Evolutionary conservation across 2,329 filamentous ascomycete species (phyloP), one percentile per base, ranked within the genome.

Genomic region (Purpureocillium takamizusanense): DNA sequence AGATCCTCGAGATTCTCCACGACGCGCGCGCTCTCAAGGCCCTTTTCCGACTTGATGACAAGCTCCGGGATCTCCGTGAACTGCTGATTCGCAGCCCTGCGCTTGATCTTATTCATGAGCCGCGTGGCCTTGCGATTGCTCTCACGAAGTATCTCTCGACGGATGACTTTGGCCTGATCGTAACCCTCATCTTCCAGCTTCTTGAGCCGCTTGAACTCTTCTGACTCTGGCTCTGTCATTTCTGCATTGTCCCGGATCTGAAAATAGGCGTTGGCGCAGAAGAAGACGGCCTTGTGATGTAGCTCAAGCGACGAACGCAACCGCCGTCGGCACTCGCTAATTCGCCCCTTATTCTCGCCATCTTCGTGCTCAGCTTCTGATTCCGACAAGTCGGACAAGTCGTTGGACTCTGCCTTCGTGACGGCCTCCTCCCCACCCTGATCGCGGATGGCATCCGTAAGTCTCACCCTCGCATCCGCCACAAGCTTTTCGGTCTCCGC

Each of bases 221-320:
- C 76, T 0, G 84, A 86, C 5, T 78, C 77, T 1, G 81, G 76
- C 16, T 65, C 54, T 0, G 81, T 87, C 49, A 81, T 63, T 2
- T 74, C 67, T 33, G 74, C 58, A 40, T 89, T 76, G 1, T 77
- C 75, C 53, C 89, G 92, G 44, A 94, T 83, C 52, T 95, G 86
- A 53, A 80, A 95, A 48, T 81, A 81, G 0, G 81, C 83, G 48
- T 88, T 95, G 12, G 82, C 87, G 18, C 81, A 81, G 53, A 94
- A 95, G 62, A 95, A 95, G 1, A 78, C 70, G 23, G 83, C 86
- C 46, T 82, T 79, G 55, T 95, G 90, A 43, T 90, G 74, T 32
- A 94, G 60, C 53, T 94, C 87, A 14, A 95, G 66, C 3, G 85
- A 80, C 15, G 69, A 72, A 9, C 87, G 80, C 16, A 95, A 66